Conservation (phyloP, 768 basidiomycete species). For the Boletus rex-veris region DNA sequence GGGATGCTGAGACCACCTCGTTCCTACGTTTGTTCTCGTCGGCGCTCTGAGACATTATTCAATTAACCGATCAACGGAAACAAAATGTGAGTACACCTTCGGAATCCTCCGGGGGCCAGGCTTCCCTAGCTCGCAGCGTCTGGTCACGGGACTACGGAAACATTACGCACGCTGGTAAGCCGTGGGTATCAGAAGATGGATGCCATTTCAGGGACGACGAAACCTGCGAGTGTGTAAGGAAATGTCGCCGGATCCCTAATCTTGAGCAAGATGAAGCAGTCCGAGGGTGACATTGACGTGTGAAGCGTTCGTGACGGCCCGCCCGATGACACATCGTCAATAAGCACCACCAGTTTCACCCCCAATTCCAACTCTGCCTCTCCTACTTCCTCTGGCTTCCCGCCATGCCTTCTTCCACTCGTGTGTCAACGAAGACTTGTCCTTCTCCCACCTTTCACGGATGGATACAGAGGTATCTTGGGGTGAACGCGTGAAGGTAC, state of each 20-base stretch:
- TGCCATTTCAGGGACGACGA: background rate
- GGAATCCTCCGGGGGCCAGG: background rate
- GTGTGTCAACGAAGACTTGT: constrained; percentile 60
- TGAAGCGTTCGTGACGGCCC: background rate
- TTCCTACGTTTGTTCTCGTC: background rate
- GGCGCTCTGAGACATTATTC: background rate
- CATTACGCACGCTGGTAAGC: too few relatives aligned
- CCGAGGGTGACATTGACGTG: background rate
- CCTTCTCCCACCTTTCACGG: constrained; percentile 65
- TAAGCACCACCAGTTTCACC: constrained; percentile 21
- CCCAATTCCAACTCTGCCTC: constrained; percentile 47
- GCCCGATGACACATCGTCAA: constrained; percentile 2
- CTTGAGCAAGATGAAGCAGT: background rate
- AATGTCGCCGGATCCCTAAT: background rate
- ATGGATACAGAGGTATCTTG: constrained; percentile 45
- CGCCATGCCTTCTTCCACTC: constrained; percentile 77
- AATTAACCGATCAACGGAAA: too few relatives aligned
- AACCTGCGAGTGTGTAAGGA: background rate
- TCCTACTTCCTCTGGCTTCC: constrained; percentile 67
- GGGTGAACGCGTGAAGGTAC: constrained; percentile 18
- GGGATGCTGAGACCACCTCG: too few relatives aligned
- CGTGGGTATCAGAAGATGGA: too few relatives aligned
- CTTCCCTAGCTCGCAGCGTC: background rate
- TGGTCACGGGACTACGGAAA: background rate
- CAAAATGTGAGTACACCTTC: background rate